Conservation (phyloP, 768 basidiomycete species). For the Pholiota conissans region DNA sequence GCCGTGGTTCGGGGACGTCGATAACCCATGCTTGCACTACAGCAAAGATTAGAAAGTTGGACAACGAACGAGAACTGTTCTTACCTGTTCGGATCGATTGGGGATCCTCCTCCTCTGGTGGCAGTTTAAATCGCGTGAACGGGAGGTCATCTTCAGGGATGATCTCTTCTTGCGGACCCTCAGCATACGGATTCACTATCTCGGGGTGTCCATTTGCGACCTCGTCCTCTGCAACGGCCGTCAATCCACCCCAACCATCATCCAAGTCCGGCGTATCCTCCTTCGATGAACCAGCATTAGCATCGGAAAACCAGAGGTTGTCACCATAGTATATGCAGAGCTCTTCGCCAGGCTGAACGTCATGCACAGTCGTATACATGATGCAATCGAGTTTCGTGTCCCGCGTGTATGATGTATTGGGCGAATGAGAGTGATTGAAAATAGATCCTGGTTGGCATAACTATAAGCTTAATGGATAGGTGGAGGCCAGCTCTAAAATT, state of each 20-base stretch:
- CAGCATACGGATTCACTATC: slow-evolving; percentile 26
- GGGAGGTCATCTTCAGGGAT: slow-evolving; percentile 63
- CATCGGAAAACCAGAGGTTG: slow-evolving; percentile 61
- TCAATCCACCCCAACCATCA: slow-evolving; percentile 49
- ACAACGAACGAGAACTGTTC: slow-evolving; percentile 10
- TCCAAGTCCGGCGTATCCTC: slow-evolving; percentile 23
- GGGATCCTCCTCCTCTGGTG: slow-evolving; percentile 63
- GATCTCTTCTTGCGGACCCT: slow-evolving; percentile 44
- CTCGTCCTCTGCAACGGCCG: slow-evolving; percentile 22
- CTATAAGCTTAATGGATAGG: neutral
- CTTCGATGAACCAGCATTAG: slow-evolving; percentile 1
- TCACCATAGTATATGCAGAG: slow-evolving; percentile 79
- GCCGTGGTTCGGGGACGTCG: slow-evolving; percentile 62
- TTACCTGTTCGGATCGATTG: slow-evolving; percentile 57
- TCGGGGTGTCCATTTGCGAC: slow-evolving; percentile 1
- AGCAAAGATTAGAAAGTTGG: neutral
- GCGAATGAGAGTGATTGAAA: slow-evolving; percentile 73
- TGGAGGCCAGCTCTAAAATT: neutral
- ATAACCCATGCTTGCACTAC: slow-evolving; percentile 78
- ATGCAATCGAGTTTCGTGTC: slow-evolving; percentile 59
- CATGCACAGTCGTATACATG: slow-evolving; percentile 54
- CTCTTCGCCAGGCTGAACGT: slow-evolving; percentile 64
- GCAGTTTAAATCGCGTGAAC: slow-evolving; percentile 59
- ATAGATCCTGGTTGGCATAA: slow-evolving; percentile 54
- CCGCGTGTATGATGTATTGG: slow-evolving; percentile 69